Evolutionary conservation across 2,329 filamentous ascomycete species (phyloP).

Genomic region (Dothideomycetidae sp.): DNA sequence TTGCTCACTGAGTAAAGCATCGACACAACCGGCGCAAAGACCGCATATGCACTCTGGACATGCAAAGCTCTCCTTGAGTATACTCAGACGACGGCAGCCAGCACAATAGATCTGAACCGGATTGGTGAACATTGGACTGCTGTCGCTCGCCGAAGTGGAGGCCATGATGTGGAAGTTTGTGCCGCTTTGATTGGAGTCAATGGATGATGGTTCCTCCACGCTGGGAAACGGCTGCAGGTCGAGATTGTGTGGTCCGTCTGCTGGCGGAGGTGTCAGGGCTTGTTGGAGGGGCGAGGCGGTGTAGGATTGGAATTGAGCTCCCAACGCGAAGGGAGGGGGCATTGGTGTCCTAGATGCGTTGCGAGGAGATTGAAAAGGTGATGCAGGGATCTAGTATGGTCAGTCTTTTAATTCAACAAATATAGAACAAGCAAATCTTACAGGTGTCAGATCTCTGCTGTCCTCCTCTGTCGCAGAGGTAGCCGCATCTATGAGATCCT

Average conservation of each 20-base stretch:
- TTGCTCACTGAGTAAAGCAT: slow-evolving; percentile 62
- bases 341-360: slow-evolving; percentile 40
- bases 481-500: slow-evolving; percentile 87
- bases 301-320: slow-evolving; percentile 48
- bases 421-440: slow-evolving; percentile 34
- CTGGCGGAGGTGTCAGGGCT: slow-evolving; percentile 65
- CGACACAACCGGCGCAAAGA: slow-evolving; percentile 76
- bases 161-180: slow-evolving; percentile 47
- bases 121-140: slow-evolving; percentile 39
- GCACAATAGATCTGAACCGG: slow-evolving; percentile 81
- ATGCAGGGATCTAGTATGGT: slow-evolving; percentile 29
- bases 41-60: slow-evolving; percentile 96
- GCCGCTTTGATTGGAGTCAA: slow-evolving; percentile 54
- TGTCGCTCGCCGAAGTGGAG: slow-evolving; percentile 33
- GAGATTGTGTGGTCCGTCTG: slow-evolving; percentile 20
- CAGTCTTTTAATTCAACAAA: too few relatives aligned
- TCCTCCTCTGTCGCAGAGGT: slow-evolving; percentile 89
- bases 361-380: slow-evolving; percentile 38
- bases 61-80: slow-evolving; percentile 72
- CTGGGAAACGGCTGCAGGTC: slow-evolving; percentile 65
- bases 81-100: slow-evolving; percentile 63
- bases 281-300: slow-evolving; percentile 84
- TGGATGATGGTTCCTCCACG: slow-evolving; percentile 55
- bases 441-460: slow-evolving; percentile 71
- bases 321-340: slow-evolving; percentile 42